Base-by-base conservation (phyloP, 1,284 basidiomycete genomes). In the Fomitopsis pinicola region DNA sequence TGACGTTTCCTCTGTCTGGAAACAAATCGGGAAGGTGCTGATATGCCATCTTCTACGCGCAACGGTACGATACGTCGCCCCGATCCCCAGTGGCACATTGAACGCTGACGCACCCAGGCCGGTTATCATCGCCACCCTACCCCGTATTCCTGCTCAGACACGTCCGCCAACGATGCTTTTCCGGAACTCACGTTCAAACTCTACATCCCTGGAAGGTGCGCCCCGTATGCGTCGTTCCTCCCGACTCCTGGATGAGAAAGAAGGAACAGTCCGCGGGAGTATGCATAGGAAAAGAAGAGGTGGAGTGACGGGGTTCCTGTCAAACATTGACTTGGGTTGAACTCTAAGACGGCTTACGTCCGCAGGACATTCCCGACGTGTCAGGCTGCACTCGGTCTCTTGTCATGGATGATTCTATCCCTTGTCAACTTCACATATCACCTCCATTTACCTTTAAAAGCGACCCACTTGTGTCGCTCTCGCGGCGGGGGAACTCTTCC, bases 401-500 rank as follows among this genome's bases (percentile, higher is more conserved):
- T 28, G 46, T 8, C 46, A 9, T 30, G 8, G 22, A 30, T 7
- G 6, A 10, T 7, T 30, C 44, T 22, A 10, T 36, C 30, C 14
- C 22, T 46, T 57, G 30, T 42, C 14, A 17, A 22, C 36, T 33
- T 56, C 54, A 54, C 48, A 42, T 19, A n/a, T 58, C 57, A 36
- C 57, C 15, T 28, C 35, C 6, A 3, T 15, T 35, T 30, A 7
- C 30, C 55, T 55, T 52, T 57, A 57, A 44, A 33, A 61, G 15
- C 26, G 12, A 22, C 33, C 26, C 54, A 9, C 36, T 42, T 6
- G 4, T 19, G 19, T 52, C 55, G 40, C 35, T 40, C 28, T 36
- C 19, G n/a, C 52, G 52, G 19, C 33, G 52, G 52, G 46, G 52
- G 35, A 36, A 57, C 55, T 38, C 44, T 62, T 42, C 53, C 55